A percentile compares a stretch with the other conserved stretches of the same genome.
Evolutionary conservation across 371 early-diverging fungal genomes (phyloP).

Genomic region (Parasitella parasitica): DNA sequence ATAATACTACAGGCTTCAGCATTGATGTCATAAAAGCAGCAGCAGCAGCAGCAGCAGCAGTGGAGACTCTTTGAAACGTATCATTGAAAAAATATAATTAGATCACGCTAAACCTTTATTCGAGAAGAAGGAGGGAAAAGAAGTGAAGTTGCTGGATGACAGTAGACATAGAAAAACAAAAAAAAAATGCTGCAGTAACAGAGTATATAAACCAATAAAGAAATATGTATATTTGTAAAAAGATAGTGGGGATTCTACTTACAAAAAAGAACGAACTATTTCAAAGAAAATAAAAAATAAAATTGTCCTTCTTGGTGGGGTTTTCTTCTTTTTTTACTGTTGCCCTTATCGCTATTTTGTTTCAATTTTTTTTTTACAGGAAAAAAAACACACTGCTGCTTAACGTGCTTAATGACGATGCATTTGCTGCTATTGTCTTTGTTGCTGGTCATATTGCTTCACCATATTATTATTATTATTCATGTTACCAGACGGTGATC

Average conservation of each 20-base stretch:
- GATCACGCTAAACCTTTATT: conserved; percentile 6
- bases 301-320: background rate
- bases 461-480: conserved; percentile 2
- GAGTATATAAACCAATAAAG: background rate
- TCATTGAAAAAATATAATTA: background rate
- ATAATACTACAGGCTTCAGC: background rate
- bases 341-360: background rate
- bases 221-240: background rate
- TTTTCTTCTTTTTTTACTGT: conserved; percentile 4
- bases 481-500: conserved; percentile 11
- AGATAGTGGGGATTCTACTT: background rate
- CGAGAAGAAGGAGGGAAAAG: conserved; percentile 1
- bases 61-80: no score
- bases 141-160: background rate
- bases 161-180: background rate
- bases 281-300: background rate
- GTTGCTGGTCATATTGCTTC: background rate
- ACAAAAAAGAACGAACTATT: background rate
- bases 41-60: background rate
- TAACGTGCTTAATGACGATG: conserved; percentile 17
- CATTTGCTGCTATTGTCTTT: conserved; percentile 14
- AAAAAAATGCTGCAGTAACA: background rate
- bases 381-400: conserved; percentile 6
- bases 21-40: background rate
- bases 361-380: conserved; percentile 3